These are phyloP conservation scores for Hanseniaspora jakobsenii DNA, from an alignment of 805 yeast species.

Conservation along the genomic window DNA sequence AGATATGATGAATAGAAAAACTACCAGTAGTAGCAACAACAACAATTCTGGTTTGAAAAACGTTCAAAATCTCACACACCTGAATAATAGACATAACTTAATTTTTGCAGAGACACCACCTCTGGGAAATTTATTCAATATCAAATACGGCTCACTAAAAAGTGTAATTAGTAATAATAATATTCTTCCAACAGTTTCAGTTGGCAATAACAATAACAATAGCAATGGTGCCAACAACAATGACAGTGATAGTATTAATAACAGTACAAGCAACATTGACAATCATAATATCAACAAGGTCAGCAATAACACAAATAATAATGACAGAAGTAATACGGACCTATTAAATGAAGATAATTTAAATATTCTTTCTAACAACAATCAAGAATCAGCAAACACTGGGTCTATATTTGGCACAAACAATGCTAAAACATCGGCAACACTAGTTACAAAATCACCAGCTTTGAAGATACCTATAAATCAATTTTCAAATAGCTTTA, in stretches of 20 bases:
- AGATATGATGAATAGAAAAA: no score
- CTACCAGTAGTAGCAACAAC: no score
- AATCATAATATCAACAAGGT: not conserved
- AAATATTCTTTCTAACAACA: not conserved
- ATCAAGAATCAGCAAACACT: not conserved
- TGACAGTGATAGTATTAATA: not conserved
- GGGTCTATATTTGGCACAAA: slow-evolving; percentile 3
- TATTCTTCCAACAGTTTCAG: no score
- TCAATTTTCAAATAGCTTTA: not conserved
- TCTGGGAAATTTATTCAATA: slow-evolving; percentile 10
- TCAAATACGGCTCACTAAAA: no score
- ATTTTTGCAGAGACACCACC: slow-evolving; percentile 15
- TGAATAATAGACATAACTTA: not conserved
- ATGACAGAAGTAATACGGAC: no score
- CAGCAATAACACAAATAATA: not conserved
- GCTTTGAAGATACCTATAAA: not conserved
- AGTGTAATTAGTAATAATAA: no score
- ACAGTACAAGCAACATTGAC: not conserved
- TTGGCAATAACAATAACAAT: no score
- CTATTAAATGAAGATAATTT: no score
- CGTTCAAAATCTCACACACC: no score
- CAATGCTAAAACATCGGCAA: not conserved
- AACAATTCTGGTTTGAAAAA: no score
- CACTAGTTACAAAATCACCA: not conserved
- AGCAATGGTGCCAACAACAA: not conserved